These are phyloP conservation scores for Podospora anserina DNA, from an alignment of 495 filamentous ascomycete genomes.

Conservation along the genomic window DNA sequence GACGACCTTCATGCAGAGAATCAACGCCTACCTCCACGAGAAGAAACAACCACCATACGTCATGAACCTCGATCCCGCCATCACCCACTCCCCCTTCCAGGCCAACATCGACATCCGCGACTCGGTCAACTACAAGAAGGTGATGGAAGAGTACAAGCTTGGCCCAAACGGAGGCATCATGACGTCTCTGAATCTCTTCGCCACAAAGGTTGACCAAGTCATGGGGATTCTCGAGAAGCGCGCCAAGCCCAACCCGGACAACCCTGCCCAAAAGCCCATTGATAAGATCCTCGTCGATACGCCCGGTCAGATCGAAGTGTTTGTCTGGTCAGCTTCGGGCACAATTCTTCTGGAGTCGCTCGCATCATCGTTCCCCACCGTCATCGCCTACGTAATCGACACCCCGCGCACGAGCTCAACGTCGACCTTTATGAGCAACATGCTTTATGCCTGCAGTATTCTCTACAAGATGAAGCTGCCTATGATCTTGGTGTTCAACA, in stretches of 20 bases:
- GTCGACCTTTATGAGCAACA: slow-evolving; percentile 98
- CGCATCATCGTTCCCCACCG: slow-evolving; percentile 89
- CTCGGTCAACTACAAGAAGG: slow-evolving; percentile 98
- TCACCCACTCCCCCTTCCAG: slow-evolving; percentile 93
- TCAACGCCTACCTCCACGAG: slow-evolving; percentile 83
- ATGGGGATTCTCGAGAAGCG: slow-evolving; percentile 86
- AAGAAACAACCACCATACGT: slow-evolving; percentile 79
- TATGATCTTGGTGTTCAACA: slow-evolving; percentile 98
- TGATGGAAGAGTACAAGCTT: slow-evolving; percentile 98
- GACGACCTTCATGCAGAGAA: slow-evolving; percentile 97
- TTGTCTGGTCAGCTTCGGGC: slow-evolving; percentile 93
- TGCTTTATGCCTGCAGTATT: slow-evolving; percentile 98
- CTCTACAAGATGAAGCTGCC: slow-evolving; percentile 97
- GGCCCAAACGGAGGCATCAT: slow-evolving; percentile 98
- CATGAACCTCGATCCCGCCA: slow-evolving; percentile 95
- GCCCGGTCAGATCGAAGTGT: slow-evolving; percentile 96
- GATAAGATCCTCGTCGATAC: slow-evolving; percentile 90
- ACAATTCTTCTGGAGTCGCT: slow-evolving; percentile 90
- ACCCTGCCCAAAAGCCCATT: slow-evolving; percentile 61
- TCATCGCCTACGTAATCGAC: slow-evolving; percentile 96
- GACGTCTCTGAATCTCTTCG: slow-evolving; percentile 92
- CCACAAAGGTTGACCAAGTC: slow-evolving; percentile 96
- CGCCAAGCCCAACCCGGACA: slow-evolving; percentile 59
- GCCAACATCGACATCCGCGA: slow-evolving; percentile 99
- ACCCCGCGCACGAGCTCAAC: slow-evolving; percentile 90